Evolutionary conservation across 1,284 basidiomycete genomes (phyloP).

Genomic region (Xerocomus tenax): DNA sequence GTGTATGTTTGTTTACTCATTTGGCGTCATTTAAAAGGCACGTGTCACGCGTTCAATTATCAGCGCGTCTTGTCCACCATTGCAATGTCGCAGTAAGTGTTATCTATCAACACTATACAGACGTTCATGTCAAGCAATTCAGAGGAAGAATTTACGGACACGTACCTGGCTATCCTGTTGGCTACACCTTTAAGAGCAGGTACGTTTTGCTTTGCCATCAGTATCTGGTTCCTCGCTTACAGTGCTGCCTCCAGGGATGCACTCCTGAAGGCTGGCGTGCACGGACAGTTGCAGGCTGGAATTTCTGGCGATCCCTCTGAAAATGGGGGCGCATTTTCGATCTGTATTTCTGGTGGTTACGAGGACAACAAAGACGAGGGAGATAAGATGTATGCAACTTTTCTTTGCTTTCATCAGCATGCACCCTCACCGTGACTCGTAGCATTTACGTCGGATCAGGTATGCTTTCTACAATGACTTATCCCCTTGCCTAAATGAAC

Average conservation of each 20-base stretch:
- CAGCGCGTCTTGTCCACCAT: constrained; percentile 17
- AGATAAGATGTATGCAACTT: constrained; percentile 31
- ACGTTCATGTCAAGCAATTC: background rate
- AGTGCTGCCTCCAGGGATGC: constrained; percentile 5
- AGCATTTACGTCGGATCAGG: constrained; percentile 39
- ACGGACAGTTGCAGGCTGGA: constrained; percentile 16
- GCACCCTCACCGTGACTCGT: background rate
- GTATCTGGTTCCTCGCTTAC: background rate
- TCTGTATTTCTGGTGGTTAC: constrained; percentile 37
- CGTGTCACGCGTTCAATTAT: background rate
- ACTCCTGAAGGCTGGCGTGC: constrained; percentile 15
- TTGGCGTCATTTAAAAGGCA: constrained; percentile 12
- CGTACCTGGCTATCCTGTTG: constrained; percentile 1
- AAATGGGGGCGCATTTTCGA: constrained; percentile 32
- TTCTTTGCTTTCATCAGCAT: background rate
- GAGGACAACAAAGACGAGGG: constrained; percentile 37
- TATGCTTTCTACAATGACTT: constrained; percentile 1
- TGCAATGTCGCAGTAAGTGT: constrained; percentile 20
- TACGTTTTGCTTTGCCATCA: background rate
- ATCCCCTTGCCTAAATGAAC: background rate
- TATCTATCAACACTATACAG: background rate
- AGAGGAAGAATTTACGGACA: constrained; percentile 21
- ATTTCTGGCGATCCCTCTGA: constrained; percentile 21
- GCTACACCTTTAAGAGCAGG: constrained; percentile 15
- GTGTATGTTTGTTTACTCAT: constrained; percentile 8